These are phyloP conservation scores for Panellus pusillus DNA, from an alignment of 768 basidiomycete species.

Conservation along the genomic window DNA sequence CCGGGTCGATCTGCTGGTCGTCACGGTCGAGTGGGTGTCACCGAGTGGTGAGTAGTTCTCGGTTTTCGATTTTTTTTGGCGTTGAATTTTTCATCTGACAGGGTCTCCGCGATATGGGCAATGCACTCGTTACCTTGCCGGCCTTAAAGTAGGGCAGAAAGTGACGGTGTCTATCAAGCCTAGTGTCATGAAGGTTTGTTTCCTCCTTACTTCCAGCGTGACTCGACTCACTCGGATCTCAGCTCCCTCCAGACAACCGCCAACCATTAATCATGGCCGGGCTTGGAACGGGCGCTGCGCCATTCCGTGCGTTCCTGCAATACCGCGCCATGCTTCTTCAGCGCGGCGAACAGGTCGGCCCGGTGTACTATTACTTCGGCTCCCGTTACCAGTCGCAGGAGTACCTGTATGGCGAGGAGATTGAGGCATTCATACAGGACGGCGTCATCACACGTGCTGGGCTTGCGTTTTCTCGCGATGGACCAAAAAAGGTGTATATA, in stretches of 20 bases:
- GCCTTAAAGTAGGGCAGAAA: slow-evolving; percentile 81
- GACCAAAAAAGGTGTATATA: slow-evolving; percentile 92
- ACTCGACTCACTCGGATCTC: slow-evolving; percentile 15
- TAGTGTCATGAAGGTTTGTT: slow-evolving; percentile 93
- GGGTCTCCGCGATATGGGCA: slow-evolving; percentile 85
- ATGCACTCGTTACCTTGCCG: slow-evolving; percentile 92
- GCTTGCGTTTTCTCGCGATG: slow-evolving; percentile 95
- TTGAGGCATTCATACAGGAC: slow-evolving; percentile 89
- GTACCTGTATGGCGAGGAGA: slow-evolving; percentile 95
- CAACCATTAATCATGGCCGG: slow-evolving; percentile 99
- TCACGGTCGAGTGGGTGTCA: slow-evolving; percentile 93
- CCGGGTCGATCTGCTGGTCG: slow-evolving; percentile 91
- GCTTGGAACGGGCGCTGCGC: slow-evolving; percentile 96
- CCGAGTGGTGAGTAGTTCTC: slow-evolving; percentile 63
- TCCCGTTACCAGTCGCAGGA: slow-evolving; percentile 94
- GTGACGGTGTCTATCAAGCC: slow-evolving; percentile 98
- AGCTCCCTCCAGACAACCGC: slow-evolving; percentile 80
- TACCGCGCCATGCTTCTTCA: slow-evolving; percentile 82
- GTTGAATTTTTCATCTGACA: slow-evolving; percentile 29
- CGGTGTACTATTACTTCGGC: slow-evolving; percentile 97
- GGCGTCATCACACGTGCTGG: slow-evolving; percentile 87
- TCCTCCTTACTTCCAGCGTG: neutral
- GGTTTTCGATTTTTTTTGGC: neutral
- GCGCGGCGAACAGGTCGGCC: slow-evolving; percentile 81
- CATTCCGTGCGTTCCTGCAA: slow-evolving; percentile 99